Base-by-base conservation (phyloP, 345 rosid species). In the Lumnitzera littorea region DNA sequence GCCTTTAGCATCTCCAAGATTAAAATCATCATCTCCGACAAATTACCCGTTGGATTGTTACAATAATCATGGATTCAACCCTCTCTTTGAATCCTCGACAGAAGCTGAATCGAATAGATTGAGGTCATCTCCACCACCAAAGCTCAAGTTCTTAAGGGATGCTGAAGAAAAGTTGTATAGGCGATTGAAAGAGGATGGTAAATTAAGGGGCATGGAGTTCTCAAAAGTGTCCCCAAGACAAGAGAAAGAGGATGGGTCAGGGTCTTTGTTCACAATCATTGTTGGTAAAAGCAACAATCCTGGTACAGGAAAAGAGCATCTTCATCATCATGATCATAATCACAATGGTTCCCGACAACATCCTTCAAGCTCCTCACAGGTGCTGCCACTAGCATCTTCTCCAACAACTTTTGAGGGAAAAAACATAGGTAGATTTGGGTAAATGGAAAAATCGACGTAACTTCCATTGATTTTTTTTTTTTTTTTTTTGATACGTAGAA, bases 101-200 rank as follows among this genome's bases (percentile, higher is more conserved):
- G 31, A 86, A 53, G 66, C 67, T 8, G 96, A 84, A 75, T 70
- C 72, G 17, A 78, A 67, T 64, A 74, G 79, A 78, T 56, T 79
- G 15, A 52, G 65, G 66, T 67, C 92, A 25, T 88, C 99, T 11
- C 99, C 99, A 15, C 99, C 99, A 41, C 96, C 97, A 5, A 94
- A 78, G 51, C 82, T 94, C 74, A 90, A 94, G 96, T 94, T 94
- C 78, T 62, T 94, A 73, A 84, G 97, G 62, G 96, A 86, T 60
- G 99, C 97, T 10, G 97, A 94, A 70, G 97, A 86, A 75, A 90
- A 94, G 61, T 65, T 90, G 51, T 64, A 75, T 14, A 83, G 67
- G 71, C 83, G 70, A 74, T n/a, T 90, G 69, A 70, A 70, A 59
- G 87, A 85, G 57, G 95, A 87, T 67, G 77, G 83, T 31, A 82